These are phyloP conservation scores for Melampsora larici-populina DNA, from an alignment of 1,284 basidiomycete species.

Conservation along the genomic window DNA sequence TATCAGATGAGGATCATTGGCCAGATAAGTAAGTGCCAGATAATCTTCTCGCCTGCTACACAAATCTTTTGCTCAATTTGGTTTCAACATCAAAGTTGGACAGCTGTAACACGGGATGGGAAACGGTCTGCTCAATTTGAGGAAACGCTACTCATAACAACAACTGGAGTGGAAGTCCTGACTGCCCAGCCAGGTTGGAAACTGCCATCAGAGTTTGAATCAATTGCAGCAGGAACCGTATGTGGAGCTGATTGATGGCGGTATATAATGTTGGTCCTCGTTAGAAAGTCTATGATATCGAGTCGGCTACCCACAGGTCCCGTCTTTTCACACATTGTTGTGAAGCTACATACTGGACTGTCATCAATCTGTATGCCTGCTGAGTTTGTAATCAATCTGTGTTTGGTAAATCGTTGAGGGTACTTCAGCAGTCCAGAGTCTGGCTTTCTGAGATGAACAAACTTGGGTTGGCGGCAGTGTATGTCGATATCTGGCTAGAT, in stretches of 20 bases:
- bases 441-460: too few relatives aligned
- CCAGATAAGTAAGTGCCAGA: conserved; percentile 46
- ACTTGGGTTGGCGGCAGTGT: too few relatives aligned
- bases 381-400: too few relatives aligned
- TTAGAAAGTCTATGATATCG: too few relatives aligned
- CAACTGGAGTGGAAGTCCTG: conserved; percentile 81
- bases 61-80: conserved; percentile 54
- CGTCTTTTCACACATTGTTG: too few relatives aligned
- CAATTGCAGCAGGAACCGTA: conserved; percentile 17
- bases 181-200: conserved; percentile 60
- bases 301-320: too few relatives aligned
- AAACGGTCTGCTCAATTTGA: conserved; percentile 90
- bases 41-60: not conserved
- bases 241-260: not conserved
- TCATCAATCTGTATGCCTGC: too few relatives aligned
- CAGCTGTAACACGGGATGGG: conserved; percentile 83
- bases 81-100: conserved; percentile 70
- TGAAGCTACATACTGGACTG: too few relatives aligned
- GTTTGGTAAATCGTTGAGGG: too few relatives aligned
- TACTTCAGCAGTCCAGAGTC: too few relatives aligned
- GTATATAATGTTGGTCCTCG: too few relatives aligned
- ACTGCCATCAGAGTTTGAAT: conserved; percentile 37
- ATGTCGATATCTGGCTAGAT: too few relatives aligned
- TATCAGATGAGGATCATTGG: conserved; percentile 50
- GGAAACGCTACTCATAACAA: conserved; percentile 89